Percentiles rank a stretch among this genome's conserved stretches.
These are phyloP conservation scores for Jasminum sambac DNA, from an alignment of 257 asterid genomes.

Conservation along the genomic window DNA sequence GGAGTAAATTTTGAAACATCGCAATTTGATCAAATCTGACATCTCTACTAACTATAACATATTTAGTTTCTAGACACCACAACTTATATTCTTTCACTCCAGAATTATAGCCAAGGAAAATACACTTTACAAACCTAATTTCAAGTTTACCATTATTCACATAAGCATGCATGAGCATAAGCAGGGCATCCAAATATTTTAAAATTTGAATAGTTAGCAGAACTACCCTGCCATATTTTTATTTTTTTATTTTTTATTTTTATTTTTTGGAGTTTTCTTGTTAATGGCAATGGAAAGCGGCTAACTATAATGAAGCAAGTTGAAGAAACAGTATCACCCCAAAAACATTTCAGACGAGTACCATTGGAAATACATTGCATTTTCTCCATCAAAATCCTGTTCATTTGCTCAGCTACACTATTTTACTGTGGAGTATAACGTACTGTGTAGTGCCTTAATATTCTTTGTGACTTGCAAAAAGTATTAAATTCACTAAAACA, in stretches of 20 bases:
- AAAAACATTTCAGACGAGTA: too few relatives aligned
- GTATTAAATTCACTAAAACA: background rate
- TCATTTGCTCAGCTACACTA: background rate
- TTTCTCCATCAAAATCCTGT: background rate
- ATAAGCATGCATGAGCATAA: background rate
- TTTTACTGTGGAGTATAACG: background rate
- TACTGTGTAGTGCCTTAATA: too few relatives aligned
- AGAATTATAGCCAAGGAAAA: background rate
- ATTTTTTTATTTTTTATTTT: too few relatives aligned
- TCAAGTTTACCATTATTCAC: background rate
- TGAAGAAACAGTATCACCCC: too few relatives aligned
- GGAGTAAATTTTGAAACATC: background rate
- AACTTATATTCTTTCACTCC: background rate
- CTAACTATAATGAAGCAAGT: too few relatives aligned
- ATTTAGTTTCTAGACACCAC: too few relatives aligned
- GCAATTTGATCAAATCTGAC: background rate
- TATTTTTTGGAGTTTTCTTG: too few relatives aligned
- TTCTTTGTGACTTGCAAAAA: background rate
- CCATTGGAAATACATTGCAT: too few relatives aligned
- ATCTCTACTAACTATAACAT: too few relatives aligned
- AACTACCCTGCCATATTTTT: background rate
- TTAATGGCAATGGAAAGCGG: too few relatives aligned
- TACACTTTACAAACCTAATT: too few relatives aligned
- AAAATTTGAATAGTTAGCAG: too few relatives aligned
- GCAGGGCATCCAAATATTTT: background rate